Evolutionary conservation across 441 rosid species (phyloP).

Genomic region (Jatropha multifida): DNA sequence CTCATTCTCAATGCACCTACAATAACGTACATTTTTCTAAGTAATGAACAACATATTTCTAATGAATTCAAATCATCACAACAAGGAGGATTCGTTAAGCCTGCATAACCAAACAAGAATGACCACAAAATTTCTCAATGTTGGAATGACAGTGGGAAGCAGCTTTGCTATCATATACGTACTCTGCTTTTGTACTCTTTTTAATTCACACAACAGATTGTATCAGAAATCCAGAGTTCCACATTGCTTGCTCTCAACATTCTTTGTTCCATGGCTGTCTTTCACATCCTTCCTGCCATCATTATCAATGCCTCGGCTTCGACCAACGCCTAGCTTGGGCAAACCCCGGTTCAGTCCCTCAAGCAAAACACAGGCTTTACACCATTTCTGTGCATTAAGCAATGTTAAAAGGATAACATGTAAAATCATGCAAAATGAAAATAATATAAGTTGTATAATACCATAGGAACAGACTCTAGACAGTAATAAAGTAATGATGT

Average conservation of each 20-base stretch:
- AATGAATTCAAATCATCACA: background rate
- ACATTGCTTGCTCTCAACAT: conserved; percentile 72
- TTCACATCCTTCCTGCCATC: conserved; percentile 39
- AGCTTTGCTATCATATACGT: background rate
- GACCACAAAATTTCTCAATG: background rate
- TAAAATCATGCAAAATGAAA: background rate
- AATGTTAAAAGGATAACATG: background rate
- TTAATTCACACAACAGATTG: background rate
- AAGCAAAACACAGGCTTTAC: conserved; percentile 89
- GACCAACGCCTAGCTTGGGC: conserved; percentile 86
- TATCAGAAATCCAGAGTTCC: conserved; percentile 57
- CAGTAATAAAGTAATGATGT: background rate
- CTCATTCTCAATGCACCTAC: too few species aligned
- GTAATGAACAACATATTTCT: too few species aligned
- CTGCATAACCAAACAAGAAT: background rate
- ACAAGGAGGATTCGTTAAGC: background rate
- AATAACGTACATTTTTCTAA: too few species aligned
- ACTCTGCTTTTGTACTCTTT: background rate
- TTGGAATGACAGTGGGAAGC: background rate
- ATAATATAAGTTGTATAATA: background rate
- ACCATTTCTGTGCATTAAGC: conserved; percentile 65
- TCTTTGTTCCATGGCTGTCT: conserved; percentile 30
- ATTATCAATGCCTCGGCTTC: conserved; percentile 47
- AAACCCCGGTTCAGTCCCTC: conserved; percentile 87
- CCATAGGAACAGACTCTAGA: background rate